A percentile compares a stretch with the other conserved stretches of the same genome.
These are phyloP conservation scores for Phytophthora multivora DNA, from an alignment of 352 stramenopile species.

Conservation along the genomic window DNA sequence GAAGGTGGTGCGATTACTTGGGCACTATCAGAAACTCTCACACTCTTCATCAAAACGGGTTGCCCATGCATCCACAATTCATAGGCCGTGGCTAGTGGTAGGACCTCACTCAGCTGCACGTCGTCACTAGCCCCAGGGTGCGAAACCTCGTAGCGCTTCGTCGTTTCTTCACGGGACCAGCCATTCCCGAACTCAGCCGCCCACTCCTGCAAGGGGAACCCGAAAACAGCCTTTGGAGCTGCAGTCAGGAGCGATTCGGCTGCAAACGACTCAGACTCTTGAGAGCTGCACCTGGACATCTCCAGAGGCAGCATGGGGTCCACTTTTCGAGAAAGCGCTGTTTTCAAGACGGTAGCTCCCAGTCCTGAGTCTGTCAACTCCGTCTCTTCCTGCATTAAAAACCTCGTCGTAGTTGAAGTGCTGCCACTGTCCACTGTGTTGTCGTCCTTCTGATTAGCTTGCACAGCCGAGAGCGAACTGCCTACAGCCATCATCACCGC, in stretches of 20 bases:
- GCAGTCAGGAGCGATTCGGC: conserved; percentile 19
- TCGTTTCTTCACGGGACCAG: conserved; percentile 16
- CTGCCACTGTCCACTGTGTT: conserved; percentile 2
- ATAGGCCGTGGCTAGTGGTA: conserved; percentile 33
- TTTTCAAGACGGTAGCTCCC: conserved; percentile 33
- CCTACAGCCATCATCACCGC: conserved; percentile 60
- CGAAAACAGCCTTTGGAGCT: conserved; percentile 35
- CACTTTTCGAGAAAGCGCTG: conserved; percentile 29
- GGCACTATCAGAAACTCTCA: background rate
- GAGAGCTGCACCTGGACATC: conserved; percentile 20
- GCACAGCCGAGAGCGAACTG: conserved; percentile 55
- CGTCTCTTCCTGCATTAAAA: conserved; percentile 33
- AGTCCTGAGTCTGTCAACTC: conserved; percentile 11
- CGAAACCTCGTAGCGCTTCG: conserved; percentile 25
- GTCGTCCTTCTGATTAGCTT: conserved; percentile 59
- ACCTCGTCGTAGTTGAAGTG: conserved; percentile 22
- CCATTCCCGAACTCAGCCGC: conserved; percentile 30
- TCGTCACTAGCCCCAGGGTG: conserved; percentile 1
- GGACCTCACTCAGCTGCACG: conserved; percentile 14
- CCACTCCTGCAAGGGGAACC: conserved; percentile 36
- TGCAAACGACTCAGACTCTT: conserved; percentile 3
- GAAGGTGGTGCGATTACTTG: conserved; percentile 1
- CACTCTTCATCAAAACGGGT: conserved; percentile 14
- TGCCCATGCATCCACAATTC: conserved; percentile 40
- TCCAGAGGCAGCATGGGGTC: conserved; percentile 28